A percentile compares a stretch with the other conserved stretches of the same genome.
Conservation (phyloP, 1,284 basidiomycete species). For the Cerrena zonata region DNA sequence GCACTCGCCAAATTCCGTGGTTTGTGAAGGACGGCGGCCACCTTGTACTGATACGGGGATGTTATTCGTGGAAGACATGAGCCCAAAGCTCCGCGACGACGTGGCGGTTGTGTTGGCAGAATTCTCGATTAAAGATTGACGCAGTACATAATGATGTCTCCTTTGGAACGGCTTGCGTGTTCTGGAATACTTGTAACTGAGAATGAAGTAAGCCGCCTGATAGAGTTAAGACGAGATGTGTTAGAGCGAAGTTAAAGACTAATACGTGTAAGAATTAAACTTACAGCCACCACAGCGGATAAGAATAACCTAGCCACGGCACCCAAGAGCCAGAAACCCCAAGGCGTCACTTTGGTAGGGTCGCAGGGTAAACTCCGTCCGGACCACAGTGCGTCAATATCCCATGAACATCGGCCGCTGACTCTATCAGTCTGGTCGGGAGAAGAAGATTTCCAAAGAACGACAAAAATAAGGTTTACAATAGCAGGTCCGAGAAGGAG, state of each 20-base stretch:
- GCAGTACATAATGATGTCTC: conserved; percentile 21
- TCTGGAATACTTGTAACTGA: conserved; percentile 28
- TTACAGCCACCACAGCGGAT: conserved; percentile 46
- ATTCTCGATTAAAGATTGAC: conserved; percentile 17
- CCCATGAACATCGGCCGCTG: conserved; percentile 47
- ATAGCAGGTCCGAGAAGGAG: conserved; percentile 45
- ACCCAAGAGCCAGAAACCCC: conserved; percentile 49
- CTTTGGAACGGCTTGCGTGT: conserved; percentile 24
- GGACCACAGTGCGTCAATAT: conserved; percentile 63
- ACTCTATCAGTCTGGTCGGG: conserved; percentile 35
- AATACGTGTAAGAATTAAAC: conserved; percentile 21
- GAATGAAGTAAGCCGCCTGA: conserved; percentile 35
- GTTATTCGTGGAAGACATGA: conserved; percentile 18
- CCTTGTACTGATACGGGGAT: conserved; percentile 17
- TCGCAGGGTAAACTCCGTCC: conserved; percentile 27
- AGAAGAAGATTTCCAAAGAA: conserved; percentile 40
- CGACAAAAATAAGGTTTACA: conserved; percentile 49
- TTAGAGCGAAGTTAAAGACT: too few relatives aligned
- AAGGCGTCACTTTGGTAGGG: conserved; percentile 28
- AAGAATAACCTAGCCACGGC: conserved; percentile 46
- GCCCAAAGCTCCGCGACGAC: conserved; percentile 17
- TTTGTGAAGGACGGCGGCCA: conserved; percentile 8
- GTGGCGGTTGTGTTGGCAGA: conserved; percentile 12
- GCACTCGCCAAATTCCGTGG: conserved; percentile 13
- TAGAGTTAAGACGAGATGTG: conserved; percentile 1